phyloP scores from a whole-genome alignment of 345 rosid species.

The Salix udensis region DNA sequence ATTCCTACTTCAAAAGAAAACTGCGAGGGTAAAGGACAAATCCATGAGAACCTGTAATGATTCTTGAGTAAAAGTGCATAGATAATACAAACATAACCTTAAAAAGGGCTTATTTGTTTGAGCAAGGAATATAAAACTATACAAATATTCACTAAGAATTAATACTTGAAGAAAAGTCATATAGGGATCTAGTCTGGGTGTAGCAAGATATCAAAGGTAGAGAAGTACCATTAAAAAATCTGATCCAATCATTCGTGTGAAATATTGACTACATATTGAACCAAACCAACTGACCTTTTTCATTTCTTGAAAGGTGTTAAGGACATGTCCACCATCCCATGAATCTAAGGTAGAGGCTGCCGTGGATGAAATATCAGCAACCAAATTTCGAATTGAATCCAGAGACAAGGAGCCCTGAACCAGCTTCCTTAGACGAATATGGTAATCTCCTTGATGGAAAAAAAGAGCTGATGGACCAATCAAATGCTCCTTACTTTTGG shows the following conservation, averaged over 20 bases:
- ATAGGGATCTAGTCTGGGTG: not conserved
- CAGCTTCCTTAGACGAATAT: constrained; percentile 57
- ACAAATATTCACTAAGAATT: not conserved
- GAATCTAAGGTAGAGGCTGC: constrained; percentile 48
- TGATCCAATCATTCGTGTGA: constrained; percentile 3
- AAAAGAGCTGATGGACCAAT: constrained; percentile 82
- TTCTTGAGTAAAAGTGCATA: not conserved
- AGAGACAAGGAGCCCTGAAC: constrained; percentile 65
- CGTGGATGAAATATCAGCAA: constrained; percentile 47
- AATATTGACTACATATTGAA: not conserved
- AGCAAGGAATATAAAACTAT: not conserved
- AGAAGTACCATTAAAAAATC: not conserved
- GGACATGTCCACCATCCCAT: constrained; percentile 45
- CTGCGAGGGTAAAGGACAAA: constrained; percentile 34
- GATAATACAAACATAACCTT: not conserved
- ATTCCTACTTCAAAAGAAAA: constrained; percentile 83
- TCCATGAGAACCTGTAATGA: not conserved
- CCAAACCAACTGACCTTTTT: constrained; percentile 54
- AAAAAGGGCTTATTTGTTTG: not conserved
- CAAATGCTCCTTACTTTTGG: constrained; percentile 79
- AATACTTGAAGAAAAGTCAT: not conserved
- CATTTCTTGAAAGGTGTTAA: constrained; percentile 76
- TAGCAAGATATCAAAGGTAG: not conserved
- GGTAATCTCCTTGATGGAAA: constrained; percentile 85
- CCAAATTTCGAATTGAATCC: constrained; percentile 50